These are phyloP conservation scores for Trametes cinnabarina DNA, from an alignment of 768 basidiomycete genomes.

Conservation along the genomic window DNA sequence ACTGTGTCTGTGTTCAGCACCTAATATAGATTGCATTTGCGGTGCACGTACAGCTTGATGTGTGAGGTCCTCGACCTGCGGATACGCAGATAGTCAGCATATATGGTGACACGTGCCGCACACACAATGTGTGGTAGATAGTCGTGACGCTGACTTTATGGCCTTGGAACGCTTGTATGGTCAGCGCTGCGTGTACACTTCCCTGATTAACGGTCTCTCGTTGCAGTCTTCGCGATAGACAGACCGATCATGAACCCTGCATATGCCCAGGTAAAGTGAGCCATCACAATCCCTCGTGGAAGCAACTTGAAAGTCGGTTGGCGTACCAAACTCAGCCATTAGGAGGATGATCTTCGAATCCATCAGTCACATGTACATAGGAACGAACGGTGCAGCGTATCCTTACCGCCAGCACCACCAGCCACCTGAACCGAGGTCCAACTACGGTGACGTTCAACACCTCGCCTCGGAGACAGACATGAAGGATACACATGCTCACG, in stretches of 20 bases:
- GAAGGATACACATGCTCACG: not conserved
- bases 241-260: conserved; percentile 1
- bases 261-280: too few species aligned
- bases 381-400: not conserved
- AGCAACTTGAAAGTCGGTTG: too few species aligned
- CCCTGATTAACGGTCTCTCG: not conserved
- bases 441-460: not conserved
- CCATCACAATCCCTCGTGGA: too few species aligned
- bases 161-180: not conserved
- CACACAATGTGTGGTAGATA: too few species aligned
- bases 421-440: not conserved
- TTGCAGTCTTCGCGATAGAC: not conserved
- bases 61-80: not conserved
- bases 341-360: not conserved
- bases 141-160: not conserved
- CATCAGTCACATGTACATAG: not conserved
- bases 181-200: not conserved
- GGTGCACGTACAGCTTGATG: not conserved
- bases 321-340: not conserved
- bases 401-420: not conserved
- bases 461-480: too few species aligned
- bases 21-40: not conserved
- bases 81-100: too few species aligned
- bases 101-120: too few species aligned
- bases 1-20: not conserved